Base-by-base conservation (phyloP, 192 early-diverging fungal genomes). In the Coemansia sp. region DNA sequence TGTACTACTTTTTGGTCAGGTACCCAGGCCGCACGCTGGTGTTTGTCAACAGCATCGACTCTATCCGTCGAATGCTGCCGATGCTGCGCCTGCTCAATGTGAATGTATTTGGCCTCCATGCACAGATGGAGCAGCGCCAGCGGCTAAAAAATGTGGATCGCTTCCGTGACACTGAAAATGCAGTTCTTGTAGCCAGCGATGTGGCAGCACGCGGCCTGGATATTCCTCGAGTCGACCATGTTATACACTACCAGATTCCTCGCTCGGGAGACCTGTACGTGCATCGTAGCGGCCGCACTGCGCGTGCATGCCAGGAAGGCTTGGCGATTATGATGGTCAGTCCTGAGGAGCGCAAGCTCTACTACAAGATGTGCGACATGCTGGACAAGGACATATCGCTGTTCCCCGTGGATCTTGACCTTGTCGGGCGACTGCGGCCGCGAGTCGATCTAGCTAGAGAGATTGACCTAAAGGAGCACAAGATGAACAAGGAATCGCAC, bases 171-270 rank as follows among this genome's bases (percentile, higher is more conserved):
- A 86, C 88, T 18, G 55, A 77, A 3, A 84, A 87, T 55, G 90
- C 92, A 1, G 88, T 99, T 0, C 83, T 99, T 67, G 86, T 99
- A 39, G 93, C 95, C n/a, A 91, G 90, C 28, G 96, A 99, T 77
- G 96, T 99, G 23, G 96, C 96, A 3, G 94, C 95, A 0, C 89
- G 96, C 60, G 96, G 96, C 48, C 77, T 99, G 60, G 96, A 99
- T 83, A 95, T 99, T 35, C 92, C 94, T 0, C 26, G 82, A 38
- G 93, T 99, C 20, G 94, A 99, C 5, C 88, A 93, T 71, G 95
- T 99, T 4, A 90, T 99, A 34, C 96, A 99, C 70, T 99, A 95
- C 70, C 96, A 99, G 66, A 64, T 96, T 6, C 95, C 96, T 62
- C 87, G 94, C 16, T 90, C 90, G 8, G 88, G 91, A 24, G 94